Evolutionary conservation across 2,329 filamentous ascomycete species (phyloP), one percentile per base, ranked within the genome.

Genomic region (Epichloe gansuensis): DNA sequence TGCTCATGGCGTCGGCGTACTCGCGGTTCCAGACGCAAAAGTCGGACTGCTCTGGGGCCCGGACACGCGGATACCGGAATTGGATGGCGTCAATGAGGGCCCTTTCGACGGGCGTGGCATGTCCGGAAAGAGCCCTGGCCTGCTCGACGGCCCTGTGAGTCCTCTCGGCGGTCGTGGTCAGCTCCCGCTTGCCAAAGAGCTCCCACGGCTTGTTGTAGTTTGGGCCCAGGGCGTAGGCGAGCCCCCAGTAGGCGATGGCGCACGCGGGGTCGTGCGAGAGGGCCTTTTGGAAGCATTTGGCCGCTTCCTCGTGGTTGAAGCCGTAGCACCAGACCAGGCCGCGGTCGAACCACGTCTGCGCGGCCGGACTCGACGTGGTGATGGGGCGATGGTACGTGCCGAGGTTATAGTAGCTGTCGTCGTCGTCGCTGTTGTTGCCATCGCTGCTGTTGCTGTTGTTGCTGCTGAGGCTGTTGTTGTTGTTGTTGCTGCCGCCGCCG

Each of bases 121-220:
- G 48, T 9, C 49, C 25, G 3, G 60, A 51, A 17, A 55, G 54
- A 1, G 57, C 52, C 4, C 54, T 55, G 3, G 68, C 68, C 44
- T 59, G 53, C 21, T 57, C 55, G 2, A 67, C 55, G 23, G 67
- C 65, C 2, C 52, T 48, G 42, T 68, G 63, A 0, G 67, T 66
- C 38, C 61, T 56, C 21, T 60, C 57, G 4, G 84, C 68, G 0
- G 73, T 76, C 0, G 60, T 64, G 11, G 71, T 64, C 4, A 84
- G 68, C 56, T 89, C 85, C 0, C 71, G 66, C 1, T 73, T 66
- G 51, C 85, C 83, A 57, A 89, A 88, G 25, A 80, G 73, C 31
- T 80, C 76, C 87, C 87, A 89, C 0, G 85, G 81, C 60, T 89
- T 88, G 68, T 90, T 79, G 64, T 82, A 82, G 61, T 91, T 89